Evolutionary conservation across 306 rosid genomes (phyloP), one percentile per base, ranked within the genome.

Genomic region (Trifolium pratense): DNA sequence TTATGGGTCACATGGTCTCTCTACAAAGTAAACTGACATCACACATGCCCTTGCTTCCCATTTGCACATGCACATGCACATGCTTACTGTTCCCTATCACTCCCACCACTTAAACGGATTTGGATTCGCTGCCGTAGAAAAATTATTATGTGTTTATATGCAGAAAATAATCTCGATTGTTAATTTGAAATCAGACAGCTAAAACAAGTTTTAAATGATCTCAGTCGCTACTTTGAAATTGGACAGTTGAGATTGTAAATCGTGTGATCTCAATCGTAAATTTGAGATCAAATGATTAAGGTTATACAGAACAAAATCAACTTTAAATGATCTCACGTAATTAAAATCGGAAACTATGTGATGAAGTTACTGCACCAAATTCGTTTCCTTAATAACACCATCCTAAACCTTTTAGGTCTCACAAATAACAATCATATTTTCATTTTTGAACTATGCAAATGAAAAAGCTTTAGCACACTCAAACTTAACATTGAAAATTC

Each of bases 21-120:
- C 78, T 75, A 60, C 34, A 86, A 88, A 87, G 92, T 86, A 87
- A 81, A 75, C 96, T 93, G 93, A 90, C 96, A 90, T 84, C 73
- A 84, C 94, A 87, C 97, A 89, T 89, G 98, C 91, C 85, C 75
- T 75, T 90, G 93, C 89, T 82, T 80, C 89, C 92, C 83, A 76
- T 59, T 83, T 84, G 80, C 87, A 88, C 85, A 63, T 80, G 87
- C 90, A 86, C 91, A 63, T 80, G 87, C 90, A 86, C 91, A 85
- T 85, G 95, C 67, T 87, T 62, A 83, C 81, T 88, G 87, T 88
- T 89, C 88, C 75, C 89, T 62, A 46, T 46, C 80, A 71, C 79
- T 65, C 75, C 57, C 78, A 37, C 81, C 82, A 48, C 83, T 67
- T 66, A 6, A 64, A 20, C 75, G 16, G 34, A 5, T 56, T 13